phyloP scores from a whole-genome alignment of 192 early-diverging fungal genomes.

The Rhizoclosmatium globosum region DNA sequence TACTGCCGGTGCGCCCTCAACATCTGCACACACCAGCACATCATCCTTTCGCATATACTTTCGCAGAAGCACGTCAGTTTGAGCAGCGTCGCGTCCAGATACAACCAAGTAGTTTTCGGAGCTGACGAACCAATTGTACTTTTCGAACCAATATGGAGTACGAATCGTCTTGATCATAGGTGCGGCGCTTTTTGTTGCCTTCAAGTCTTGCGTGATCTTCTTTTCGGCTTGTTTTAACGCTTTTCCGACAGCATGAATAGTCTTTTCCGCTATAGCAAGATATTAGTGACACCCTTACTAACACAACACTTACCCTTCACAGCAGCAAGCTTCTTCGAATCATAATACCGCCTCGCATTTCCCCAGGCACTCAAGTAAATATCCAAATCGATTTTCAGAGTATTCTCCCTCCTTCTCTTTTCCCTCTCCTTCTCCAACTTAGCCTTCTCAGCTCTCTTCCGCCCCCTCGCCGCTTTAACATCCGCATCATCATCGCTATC shows the following conservation, averaged over 20 bases:
- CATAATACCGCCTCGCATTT: slow-evolving; percentile 91
- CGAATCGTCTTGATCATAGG: slow-evolving; percentile 84
- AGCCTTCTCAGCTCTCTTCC: slow-evolving; percentile 51
- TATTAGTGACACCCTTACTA: neutral
- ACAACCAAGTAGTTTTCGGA: slow-evolving; percentile 93
- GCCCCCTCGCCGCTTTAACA: slow-evolving; percentile 43
- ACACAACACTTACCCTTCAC: slow-evolving; percentile 62
- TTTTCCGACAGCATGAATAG: slow-evolving; percentile 81
- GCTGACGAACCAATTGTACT: slow-evolving; percentile 94
- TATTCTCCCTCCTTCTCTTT: neutral
- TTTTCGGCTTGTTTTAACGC: slow-evolving; percentile 91
- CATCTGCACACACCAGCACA: slow-evolving; percentile 91
- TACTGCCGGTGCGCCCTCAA: slow-evolving; percentile 90
- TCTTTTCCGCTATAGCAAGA: slow-evolving; percentile 68
- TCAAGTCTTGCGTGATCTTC: slow-evolving; percentile 85
- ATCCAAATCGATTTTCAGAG: slow-evolving; percentile 81
- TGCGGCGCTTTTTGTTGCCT: slow-evolving; percentile 73
- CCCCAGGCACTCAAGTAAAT: slow-evolving; percentile 88
- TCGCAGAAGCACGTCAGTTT: slow-evolving; percentile 23
- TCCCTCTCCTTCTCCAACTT: slow-evolving; percentile 43
- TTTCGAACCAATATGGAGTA: slow-evolving; percentile 98
- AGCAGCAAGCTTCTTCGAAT: slow-evolving; percentile 80
- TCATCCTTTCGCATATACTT: slow-evolving; percentile 75
- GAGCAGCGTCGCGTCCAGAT: slow-evolving; percentile 82
- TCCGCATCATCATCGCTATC: slow-evolving; percentile 35